Percentiles rank a stretch among this genome's conserved stretches.
Conservation (phyloP, 257 asterid genomes). For the Asclepias syriaca region DNA sequence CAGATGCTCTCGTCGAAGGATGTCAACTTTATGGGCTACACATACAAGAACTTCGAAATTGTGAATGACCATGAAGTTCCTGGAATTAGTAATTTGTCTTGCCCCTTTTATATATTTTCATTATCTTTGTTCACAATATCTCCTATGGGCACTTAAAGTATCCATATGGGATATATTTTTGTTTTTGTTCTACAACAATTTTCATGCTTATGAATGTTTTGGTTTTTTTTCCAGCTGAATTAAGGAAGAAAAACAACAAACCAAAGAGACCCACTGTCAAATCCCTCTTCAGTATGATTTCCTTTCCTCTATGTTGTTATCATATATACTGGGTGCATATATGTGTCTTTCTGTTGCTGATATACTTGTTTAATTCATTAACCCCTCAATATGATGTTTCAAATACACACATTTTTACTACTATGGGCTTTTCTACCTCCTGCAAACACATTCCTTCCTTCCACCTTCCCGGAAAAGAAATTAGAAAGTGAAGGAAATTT, state of each 20-base stretch:
- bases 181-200: neutral
- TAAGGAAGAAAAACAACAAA: conserved; percentile 81
- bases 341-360: neutral
- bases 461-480: too few species aligned
- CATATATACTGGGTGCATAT: neutral
- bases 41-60: conserved; percentile 92
- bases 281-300: conserved; percentile 77
- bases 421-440: too few species aligned
- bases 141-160: neutral
- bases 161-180: neutral
- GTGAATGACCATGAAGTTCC: conserved; percentile 85
- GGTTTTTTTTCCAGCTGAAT: conserved; percentile 55
- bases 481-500: too few species aligned
- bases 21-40: conserved; percentile 95
- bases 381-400: too few species aligned
- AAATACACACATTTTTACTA: too few species aligned
- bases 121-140: neutral
- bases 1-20: conserved; percentile 99
- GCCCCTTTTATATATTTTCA: conserved; percentile 12
- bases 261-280: conserved; percentile 92
- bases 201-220: conserved; percentile 9
- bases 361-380: neutral
- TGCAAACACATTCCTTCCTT: too few species aligned
- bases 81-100: conserved; percentile 54
- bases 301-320: conserved; percentile 9